These are phyloP conservation scores for Porphyrellus cyaneotinctus DNA, from an alignment of 768 basidiomycete species.

Conservation along the genomic window DNA sequence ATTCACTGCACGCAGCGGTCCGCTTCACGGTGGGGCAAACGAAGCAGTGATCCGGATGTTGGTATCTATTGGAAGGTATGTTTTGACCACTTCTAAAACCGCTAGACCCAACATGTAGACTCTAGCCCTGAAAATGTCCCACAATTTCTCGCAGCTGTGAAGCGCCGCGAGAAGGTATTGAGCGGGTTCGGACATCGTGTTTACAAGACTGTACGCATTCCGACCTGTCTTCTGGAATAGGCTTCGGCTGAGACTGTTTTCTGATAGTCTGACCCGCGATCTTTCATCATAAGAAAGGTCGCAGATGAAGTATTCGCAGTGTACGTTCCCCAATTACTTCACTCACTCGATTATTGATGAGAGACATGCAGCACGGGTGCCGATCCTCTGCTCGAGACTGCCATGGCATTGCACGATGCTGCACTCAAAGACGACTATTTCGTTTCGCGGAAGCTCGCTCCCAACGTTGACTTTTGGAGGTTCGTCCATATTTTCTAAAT, in stretches of 20 bases:
- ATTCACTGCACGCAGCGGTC: slow-evolving; percentile 8
- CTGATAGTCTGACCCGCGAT: slow-evolving; percentile 79
- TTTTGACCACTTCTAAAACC: not conserved
- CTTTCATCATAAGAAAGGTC: slow-evolving; percentile 85
- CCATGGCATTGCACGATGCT: slow-evolving; percentile 82
- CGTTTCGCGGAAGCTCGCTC: slow-evolving; percentile 71
- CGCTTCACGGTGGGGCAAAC: slow-evolving; percentile 71
- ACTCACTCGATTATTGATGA: not conserved
- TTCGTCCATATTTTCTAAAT: slow-evolving; percentile 1
- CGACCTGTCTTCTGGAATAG: not conserved
- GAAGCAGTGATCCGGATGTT: slow-evolving; percentile 96
- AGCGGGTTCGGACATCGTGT: slow-evolving; percentile 88
- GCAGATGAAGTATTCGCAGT: slow-evolving; percentile 91
- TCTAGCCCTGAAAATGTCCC: slow-evolving; percentile 78
- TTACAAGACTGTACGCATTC: slow-evolving; percentile 61
- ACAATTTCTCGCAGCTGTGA: slow-evolving; percentile 81
- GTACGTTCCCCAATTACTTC: slow-evolving; percentile 37
- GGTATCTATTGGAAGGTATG: slow-evolving; percentile 77
- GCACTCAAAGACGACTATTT: slow-evolving; percentile 93
- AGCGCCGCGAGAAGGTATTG: slow-evolving; percentile 81
- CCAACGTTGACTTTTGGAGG: slow-evolving; percentile 91
- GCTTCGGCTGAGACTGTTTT: not conserved
- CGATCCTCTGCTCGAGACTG: slow-evolving; percentile 82
- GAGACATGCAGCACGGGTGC: slow-evolving; percentile 61
- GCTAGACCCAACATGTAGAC: not conserved